Evolutionary conservation across 352 stramenopile genomes (phyloP).

Genomic region (Sclerospora graminicola): DNA sequence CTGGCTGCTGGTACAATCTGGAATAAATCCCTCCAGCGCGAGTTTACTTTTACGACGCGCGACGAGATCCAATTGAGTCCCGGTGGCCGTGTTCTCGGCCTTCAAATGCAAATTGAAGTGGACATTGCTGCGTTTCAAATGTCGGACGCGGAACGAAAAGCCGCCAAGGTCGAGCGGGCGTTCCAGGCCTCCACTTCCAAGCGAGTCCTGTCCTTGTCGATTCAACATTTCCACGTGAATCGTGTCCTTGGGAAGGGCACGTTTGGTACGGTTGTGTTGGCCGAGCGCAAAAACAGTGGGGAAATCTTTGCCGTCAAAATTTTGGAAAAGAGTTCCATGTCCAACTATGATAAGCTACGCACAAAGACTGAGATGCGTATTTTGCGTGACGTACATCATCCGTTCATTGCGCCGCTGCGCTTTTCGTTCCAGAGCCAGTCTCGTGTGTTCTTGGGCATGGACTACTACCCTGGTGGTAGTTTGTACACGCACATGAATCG

Average conservation of each 20-base stretch:
- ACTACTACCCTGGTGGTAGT: constrained; percentile 77
- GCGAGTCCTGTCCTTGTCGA: constrained; percentile 73
- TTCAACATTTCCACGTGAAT: constrained; percentile 93
- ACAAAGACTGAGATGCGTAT: constrained; percentile 90
- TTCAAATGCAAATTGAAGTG: constrained; percentile 83
- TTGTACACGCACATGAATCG: constrained; percentile 89
- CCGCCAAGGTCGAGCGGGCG: constrained; percentile 46
- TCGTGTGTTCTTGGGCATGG: constrained; percentile 76
- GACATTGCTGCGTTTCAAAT: constrained; percentile 73
- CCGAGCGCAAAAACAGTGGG: constrained; percentile 74
- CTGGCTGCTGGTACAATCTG: constrained; percentile 64
- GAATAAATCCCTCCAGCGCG: constrained; percentile 68
- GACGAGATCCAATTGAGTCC: constrained; percentile 72
- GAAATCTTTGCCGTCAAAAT: constrained; percentile 91
- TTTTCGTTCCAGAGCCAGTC: constrained; percentile 82
- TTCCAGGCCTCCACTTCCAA: constrained; percentile 72
- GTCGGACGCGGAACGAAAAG: constrained; percentile 60
- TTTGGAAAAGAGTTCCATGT: constrained; percentile 87
- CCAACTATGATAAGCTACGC: constrained; percentile 87
- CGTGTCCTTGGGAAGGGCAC: constrained; percentile 91
- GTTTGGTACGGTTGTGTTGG: constrained; percentile 89
- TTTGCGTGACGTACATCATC: constrained; percentile 84
- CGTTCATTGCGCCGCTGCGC: constrained; percentile 87
- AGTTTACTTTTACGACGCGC: constrained; percentile 76
- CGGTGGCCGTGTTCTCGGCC: constrained; percentile 58